Conservation (phyloP, 169 alveolate species). For the Plasmodium malariae region DNA sequence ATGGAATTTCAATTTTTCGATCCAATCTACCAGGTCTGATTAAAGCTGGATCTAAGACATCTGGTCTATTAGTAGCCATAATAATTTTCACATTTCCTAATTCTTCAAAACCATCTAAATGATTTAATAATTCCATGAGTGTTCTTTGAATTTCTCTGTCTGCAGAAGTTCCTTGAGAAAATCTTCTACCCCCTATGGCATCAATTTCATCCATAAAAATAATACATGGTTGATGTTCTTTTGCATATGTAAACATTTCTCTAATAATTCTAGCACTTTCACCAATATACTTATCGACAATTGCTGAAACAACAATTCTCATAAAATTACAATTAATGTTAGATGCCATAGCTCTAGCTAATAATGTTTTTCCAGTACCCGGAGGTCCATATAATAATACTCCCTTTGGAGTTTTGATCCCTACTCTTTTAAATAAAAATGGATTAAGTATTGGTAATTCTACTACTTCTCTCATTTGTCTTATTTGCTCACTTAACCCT, state of each 20-base stretch:
- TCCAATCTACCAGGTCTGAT: slow-evolving; percentile 99
- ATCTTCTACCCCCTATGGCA: slow-evolving; percentile 99
- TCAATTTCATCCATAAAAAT: slow-evolving; percentile 99
- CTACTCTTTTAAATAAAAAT: slow-evolving; percentile 97
- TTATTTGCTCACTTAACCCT: slow-evolving; percentile 97
- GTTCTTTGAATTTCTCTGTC: slow-evolving; percentile 99
- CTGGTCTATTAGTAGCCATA: slow-evolving; percentile 99
- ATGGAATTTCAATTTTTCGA: slow-evolving; percentile 99
- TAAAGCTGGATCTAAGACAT: slow-evolving; percentile 99
- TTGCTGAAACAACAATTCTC: slow-evolving; percentile 99
- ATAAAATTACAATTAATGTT: slow-evolving; percentile 97
- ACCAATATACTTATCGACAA: slow-evolving; percentile 99
- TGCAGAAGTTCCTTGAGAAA: slow-evolving; percentile 98
- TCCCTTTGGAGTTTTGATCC: slow-evolving; percentile 99
- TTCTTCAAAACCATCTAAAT: slow-evolving; percentile 99
- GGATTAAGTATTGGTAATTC: slow-evolving; percentile 99
- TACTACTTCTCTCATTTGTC: slow-evolving; percentile 98
- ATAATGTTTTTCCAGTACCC: slow-evolving; percentile 99
- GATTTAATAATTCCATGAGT: slow-evolving; percentile 95
- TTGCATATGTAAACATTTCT: slow-evolving; percentile 99
- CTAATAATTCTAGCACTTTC: slow-evolving; percentile 99
- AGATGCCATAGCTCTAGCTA: slow-evolving; percentile 99
- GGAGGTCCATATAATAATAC: slow-evolving; percentile 99
- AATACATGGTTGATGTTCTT: slow-evolving; percentile 99
- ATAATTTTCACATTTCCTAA: slow-evolving; percentile 99